A percentile compares a stretch with the other conserved stretches of the same genome.
phyloP scores from a whole-genome alignment of 257 asterid genomes.

The Solanum stenotomum region DNA sequence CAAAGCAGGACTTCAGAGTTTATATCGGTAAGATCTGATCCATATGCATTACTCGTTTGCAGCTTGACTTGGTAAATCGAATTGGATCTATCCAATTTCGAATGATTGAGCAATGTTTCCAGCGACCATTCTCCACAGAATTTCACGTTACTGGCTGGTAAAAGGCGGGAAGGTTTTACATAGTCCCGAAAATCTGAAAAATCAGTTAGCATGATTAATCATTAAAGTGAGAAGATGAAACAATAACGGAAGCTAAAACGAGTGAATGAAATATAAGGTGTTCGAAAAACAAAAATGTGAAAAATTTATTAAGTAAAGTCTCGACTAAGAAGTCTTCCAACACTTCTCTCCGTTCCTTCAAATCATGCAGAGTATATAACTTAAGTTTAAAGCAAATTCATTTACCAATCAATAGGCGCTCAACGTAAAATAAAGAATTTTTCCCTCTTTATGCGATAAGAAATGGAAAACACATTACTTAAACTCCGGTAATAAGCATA shows the following conservation, averaged over 20 bases:
- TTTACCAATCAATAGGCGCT: background rate
- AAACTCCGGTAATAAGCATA: background rate
- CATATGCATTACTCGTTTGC: conserved; percentile 52
- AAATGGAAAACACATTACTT: background rate
- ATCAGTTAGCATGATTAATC: background rate
- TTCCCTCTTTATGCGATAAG: background rate
- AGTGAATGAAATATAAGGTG: background rate
- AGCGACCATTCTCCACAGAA: conserved; percentile 22
- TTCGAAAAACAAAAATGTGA: background rate
- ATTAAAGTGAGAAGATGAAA: background rate
- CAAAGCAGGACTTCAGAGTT: conserved; percentile 59
- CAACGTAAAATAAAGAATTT: background rate
- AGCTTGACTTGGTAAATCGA: conserved; percentile 46
- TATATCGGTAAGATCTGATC: conserved; percentile 57
- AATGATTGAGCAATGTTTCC: conserved; percentile 21
- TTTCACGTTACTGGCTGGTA: conserved; percentile 42
- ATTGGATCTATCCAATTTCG: conserved; percentile 10
- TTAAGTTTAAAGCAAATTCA: background rate
- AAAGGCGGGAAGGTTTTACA: conserved; percentile 60
- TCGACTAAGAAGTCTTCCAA: background rate
- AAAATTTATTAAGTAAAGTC: background rate
- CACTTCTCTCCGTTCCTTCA: background rate
- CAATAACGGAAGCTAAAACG: background rate
- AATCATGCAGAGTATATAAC: background rate
- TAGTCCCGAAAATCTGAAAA: conserved; percentile 73